Percentiles rank a stretch among this genome's conserved stretches.
Conservation (phyloP, 2,329 filamentous ascomycete genomes). For the Dryadomyces quercivorus region DNA sequence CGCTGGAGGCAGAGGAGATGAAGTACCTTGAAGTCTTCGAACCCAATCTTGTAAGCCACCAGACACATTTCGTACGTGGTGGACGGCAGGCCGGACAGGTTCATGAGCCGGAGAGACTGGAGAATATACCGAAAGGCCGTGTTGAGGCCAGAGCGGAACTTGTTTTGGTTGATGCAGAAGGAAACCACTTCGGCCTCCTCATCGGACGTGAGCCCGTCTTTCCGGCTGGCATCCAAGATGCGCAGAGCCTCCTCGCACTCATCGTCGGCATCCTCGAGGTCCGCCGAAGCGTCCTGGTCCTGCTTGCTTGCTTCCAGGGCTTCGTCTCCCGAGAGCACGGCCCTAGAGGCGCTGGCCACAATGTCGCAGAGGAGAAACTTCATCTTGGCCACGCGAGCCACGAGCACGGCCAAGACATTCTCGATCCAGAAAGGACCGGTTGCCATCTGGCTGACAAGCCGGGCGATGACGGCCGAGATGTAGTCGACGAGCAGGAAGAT, state of each 20-base stretch:
- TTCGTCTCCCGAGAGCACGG: neutral
- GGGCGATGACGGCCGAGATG: constrained; percentile 9
- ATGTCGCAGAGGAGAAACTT: constrained; percentile 7
- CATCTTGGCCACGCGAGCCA: constrained; percentile 5
- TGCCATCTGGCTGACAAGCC: constrained; percentile 7
- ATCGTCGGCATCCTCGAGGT: neutral
- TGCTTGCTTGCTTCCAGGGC: neutral
- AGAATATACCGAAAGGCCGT: constrained; percentile 1
- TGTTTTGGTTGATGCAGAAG: constrained; percentile 9
- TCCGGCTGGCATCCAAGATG: constrained; percentile 1
- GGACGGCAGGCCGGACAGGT: neutral
- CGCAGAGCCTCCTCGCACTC: constrained; percentile 2
- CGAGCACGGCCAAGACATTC: constrained; percentile 5
- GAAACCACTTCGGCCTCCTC: neutral
- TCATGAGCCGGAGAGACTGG: neutral
- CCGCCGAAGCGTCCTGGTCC: neutral
- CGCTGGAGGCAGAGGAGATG: neutral
- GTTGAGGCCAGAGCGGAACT: constrained; percentile 4
- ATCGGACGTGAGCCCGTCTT: neutral
- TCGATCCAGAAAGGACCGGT: constrained; percentile 5
- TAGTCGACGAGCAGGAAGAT: constrained; percentile 8
- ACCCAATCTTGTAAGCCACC: constrained; percentile 10
- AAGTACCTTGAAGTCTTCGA: constrained; percentile 11
- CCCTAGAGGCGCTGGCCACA: neutral
- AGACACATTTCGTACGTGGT: constrained; percentile 10